Percentiles rank a stretch among this genome's conserved stretches.
Conservation (phyloP, 75 land plant species). For the Cupressus sempervirens region DNA sequence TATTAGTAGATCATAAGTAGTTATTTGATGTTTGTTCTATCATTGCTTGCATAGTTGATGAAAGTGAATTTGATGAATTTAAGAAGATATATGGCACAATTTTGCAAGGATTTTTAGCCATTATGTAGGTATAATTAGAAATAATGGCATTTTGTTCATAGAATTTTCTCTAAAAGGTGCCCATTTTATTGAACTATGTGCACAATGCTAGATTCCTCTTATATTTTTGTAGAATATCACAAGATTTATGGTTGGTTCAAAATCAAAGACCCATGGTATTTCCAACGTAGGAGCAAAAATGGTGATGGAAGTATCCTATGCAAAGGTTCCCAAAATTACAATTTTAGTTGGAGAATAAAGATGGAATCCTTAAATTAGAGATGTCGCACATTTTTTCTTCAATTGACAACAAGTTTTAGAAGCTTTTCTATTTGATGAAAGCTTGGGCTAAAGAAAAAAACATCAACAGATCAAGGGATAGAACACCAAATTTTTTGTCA, state of each 20-base stretch:
- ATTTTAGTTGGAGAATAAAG: no score
- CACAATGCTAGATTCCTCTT: conserved; percentile 92
- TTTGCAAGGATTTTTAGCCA: conserved; percentile 91
- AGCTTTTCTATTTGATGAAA: conserved; percentile 38
- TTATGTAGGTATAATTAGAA: conserved; percentile 91
- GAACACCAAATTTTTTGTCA: conserved; percentile 65
- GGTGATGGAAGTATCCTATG: no score
- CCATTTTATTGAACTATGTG: conserved; percentile 93
- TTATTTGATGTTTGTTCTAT: conserved; percentile 82
- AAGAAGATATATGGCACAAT: conserved; percentile 97
- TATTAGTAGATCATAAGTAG: conserved; percentile 73
- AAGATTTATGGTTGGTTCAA: conserved; percentile 66
- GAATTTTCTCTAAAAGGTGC: conserved; percentile 98
- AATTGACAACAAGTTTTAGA: no score
- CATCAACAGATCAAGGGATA: conserved; percentile 71
- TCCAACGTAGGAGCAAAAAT: no score
- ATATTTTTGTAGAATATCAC: conserved; percentile 94
- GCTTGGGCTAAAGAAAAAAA: conserved; percentile 70
- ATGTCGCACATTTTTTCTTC: no score
- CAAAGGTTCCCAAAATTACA: no score
- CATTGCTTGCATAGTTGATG: conserved; percentile 95
- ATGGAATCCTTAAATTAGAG: no score
- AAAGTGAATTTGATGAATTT: conserved; percentile 98
- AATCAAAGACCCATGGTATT: no score
- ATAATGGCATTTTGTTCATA: conserved; percentile 93